Evolutionary conservation across 2,329 filamentous ascomycete genomes (phyloP).

Genomic region (Colletotrichum acutatum): DNA sequence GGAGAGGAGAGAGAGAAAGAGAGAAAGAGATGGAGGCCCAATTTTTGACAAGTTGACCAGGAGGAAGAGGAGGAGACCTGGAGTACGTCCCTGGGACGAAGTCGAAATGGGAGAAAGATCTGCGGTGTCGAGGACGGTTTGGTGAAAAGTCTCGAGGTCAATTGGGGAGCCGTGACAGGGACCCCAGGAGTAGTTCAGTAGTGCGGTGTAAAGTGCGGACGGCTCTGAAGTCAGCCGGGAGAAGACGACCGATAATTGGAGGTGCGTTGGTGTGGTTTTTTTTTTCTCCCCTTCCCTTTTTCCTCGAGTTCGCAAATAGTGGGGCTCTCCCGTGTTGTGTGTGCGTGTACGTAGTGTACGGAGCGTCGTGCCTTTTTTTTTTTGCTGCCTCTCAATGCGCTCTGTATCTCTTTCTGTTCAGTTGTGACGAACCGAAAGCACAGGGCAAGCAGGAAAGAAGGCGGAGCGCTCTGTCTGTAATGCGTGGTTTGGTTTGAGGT

Average conservation of each 20-base stretch:
- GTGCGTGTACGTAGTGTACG: neutral
- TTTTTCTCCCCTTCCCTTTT: neutral
- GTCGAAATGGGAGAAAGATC: slow-evolving; percentile 32
- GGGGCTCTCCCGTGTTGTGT: neutral
- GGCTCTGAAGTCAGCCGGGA: slow-evolving; percentile 14
- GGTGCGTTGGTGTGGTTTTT: neutral
- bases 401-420: neutral
- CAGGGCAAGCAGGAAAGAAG: slow-evolving; percentile 27
- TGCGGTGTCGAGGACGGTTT: slow-evolving; percentile 26
- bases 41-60: slow-evolving; percentile 33
- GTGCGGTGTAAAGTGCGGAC: slow-evolving; percentile 20
- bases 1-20: neutral
- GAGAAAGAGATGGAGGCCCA: slow-evolving; percentile 30
- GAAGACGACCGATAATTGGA: slow-evolving; percentile 5
- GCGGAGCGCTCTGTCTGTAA: slow-evolving; percentile 22
- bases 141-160: slow-evolving; percentile 35
- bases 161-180: slow-evolving; percentile 30
- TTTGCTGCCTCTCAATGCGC: neutral
- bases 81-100: slow-evolving; percentile 24
- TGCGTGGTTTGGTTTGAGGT: slow-evolving; percentile 29
- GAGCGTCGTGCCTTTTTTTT: neutral
- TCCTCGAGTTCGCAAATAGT: neutral
- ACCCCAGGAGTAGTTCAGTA: slow-evolving; percentile 21
- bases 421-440: slow-evolving; percentile 13
- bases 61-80: slow-evolving; percentile 33